Evolutionary conservation across 768 basidiomycete genomes (phyloP).

Genomic region (Xerocomellus amylosporus): DNA sequence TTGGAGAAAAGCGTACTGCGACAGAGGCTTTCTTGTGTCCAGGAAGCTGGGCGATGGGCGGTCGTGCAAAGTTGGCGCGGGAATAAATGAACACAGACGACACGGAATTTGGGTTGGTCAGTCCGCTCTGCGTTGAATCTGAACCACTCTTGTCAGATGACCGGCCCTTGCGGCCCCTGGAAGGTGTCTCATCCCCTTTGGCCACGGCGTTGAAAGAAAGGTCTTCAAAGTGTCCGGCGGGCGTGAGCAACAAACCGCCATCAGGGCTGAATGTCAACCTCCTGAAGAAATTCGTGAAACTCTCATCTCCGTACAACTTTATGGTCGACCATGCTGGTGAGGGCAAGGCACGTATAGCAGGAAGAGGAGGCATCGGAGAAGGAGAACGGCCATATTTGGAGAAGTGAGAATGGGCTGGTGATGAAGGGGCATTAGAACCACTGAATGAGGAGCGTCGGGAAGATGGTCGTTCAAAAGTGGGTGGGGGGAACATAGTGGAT

Average conservation of each 20-base stretch:
- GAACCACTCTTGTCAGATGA: constrained; percentile 36
- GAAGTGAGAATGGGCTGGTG: constrained; percentile 57
- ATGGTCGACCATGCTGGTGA: constrained; percentile 64
- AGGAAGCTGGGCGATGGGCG: constrained; percentile 91
- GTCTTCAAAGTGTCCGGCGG: constrained; percentile 97
- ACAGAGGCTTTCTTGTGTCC: constrained; percentile 96
- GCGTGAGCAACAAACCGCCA: constrained; percentile 88
- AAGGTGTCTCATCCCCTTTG: constrained; percentile 41
- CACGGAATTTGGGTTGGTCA: constrained; percentile 37
- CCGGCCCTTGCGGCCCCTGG: constrained; percentile 58
- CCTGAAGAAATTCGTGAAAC: constrained; percentile 93
- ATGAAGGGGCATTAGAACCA: constrained; percentile 75
- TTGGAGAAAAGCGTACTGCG: constrained; percentile 89
- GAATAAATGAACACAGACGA: constrained; percentile 92
- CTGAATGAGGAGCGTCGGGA: constrained; percentile 68
- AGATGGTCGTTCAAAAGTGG: constrained; percentile 59
- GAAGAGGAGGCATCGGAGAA: constrained; percentile 88
- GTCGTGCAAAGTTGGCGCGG: constrained; percentile 87
- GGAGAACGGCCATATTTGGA: constrained; percentile 76
- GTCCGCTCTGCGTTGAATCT: constrained; percentile 31
- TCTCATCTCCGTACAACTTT: constrained; percentile 93
- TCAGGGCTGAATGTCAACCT: constrained; percentile 93
- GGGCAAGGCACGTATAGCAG: constrained; percentile 78
- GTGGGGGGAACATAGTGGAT: constrained; percentile 44
- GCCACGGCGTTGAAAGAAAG: constrained; percentile 50